Evolutionary conservation across 371 early-diverging fungal species (phyloP).

Genomic region (Zopfochytrium polystomum): DNA sequence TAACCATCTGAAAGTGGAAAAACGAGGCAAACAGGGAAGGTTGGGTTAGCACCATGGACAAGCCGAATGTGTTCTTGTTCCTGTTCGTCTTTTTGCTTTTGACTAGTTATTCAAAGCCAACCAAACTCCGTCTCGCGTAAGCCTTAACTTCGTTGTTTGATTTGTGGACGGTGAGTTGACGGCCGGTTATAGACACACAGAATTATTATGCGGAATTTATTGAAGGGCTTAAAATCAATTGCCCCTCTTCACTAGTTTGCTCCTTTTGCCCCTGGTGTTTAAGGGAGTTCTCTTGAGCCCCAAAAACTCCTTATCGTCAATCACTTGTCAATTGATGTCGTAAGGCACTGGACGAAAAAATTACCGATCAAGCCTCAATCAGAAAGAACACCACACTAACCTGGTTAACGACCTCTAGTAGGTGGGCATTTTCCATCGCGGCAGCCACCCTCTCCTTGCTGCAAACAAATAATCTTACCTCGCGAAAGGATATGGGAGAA

Average conservation of each 20-base stretch:
- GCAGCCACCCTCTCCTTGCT: constrained; percentile 98
- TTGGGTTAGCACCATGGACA: too few relatives aligned
- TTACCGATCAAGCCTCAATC: not conserved
- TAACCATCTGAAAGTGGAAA: not conserved
- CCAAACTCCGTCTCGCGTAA: too few relatives aligned
- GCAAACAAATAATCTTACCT: constrained; percentile 3
- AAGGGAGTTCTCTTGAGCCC: not conserved
- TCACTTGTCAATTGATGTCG: not conserved
- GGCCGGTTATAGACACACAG: too few relatives aligned
- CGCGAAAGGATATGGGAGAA: not conserved
- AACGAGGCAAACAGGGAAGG: too few relatives aligned
- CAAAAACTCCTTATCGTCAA: not conserved
- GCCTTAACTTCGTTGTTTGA: too few relatives aligned
- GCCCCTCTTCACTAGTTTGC: not conserved
- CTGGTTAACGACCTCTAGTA: constrained; percentile 92
- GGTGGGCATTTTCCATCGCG: constrained; percentile 92
- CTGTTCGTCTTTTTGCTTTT: too few relatives aligned
- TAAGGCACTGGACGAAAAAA: not conserved
- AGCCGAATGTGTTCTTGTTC: too few relatives aligned
- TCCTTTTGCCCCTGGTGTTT: not conserved
- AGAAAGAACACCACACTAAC: constrained; percentile 8
- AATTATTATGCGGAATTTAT: too few relatives aligned
- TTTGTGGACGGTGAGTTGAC: too few relatives aligned
- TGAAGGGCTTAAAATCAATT: too few relatives aligned
- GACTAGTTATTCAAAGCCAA: too few relatives aligned